Evolutionary conservation across 345 rosid species (phyloP).

Genomic region (Dipteronia sinensis): DNA sequence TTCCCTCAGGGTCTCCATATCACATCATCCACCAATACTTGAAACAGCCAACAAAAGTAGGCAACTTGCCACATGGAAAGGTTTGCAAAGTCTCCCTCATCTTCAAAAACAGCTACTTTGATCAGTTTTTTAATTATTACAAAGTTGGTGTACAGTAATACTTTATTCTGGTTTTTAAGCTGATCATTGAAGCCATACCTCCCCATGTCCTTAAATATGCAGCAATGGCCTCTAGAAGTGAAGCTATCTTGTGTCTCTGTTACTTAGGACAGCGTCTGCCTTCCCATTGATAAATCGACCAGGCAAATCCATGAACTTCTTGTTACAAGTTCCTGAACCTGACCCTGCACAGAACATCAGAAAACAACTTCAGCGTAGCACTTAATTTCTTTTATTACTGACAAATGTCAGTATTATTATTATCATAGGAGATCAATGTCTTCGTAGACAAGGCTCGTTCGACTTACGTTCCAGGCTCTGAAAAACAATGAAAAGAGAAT

Average conservation of each 20-base stretch:
- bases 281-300: not conserved
- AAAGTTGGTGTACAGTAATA: not conserved
- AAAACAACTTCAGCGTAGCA: not conserved
- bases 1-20: not conserved
- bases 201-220: not conserved
- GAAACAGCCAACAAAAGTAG: not conserved
- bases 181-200: not conserved
- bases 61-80: not conserved
- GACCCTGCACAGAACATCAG: not conserved
- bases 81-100: not conserved
- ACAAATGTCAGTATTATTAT: not conserved
- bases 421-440: not conserved
- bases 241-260: not conserved
- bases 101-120: not conserved
- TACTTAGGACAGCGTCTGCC: not conserved
- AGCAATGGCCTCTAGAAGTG: not conserved
- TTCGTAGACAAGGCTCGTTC: too few species aligned
- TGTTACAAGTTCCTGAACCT: not conserved
- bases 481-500: not conserved
- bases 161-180: not conserved
- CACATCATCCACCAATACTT: not conserved
- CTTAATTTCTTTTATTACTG: not conserved
- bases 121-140: not conserved
- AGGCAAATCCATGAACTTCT: not conserved
- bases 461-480: not conserved